These are phyloP conservation scores for Blepharisma stoltei DNA, from an alignment of 73 alveolate genomes.

Conservation along the genomic window DNA sequence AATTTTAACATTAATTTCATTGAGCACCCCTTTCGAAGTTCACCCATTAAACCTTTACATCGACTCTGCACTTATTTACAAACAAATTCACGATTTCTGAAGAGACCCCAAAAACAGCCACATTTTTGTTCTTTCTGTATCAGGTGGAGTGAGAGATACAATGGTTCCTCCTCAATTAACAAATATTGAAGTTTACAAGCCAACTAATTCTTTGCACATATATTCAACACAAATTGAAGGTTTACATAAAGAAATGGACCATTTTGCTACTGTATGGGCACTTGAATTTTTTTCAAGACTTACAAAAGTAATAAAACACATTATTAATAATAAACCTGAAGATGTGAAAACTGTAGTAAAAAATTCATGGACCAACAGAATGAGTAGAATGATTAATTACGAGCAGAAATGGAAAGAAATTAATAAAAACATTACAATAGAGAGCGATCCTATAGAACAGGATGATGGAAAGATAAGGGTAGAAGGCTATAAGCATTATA, in stretches of 20 bases:
- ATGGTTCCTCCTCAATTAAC: constrained; percentile 5
- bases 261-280: constrained; percentile 24
- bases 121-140: constrained; percentile 8
- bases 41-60: background rate
- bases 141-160: constrained; percentile 25
- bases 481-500: too few relatives aligned
- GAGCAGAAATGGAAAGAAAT: too few relatives aligned
- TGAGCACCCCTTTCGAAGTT: constrained; percentile 17
- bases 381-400: too few relatives aligned
- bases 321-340: too few relatives aligned
- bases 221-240: constrained; percentile 23
- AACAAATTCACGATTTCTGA: background rate
- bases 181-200: background rate
- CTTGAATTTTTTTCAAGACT: background rate
- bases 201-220: background rate
- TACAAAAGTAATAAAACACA: background rate
- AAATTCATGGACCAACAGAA: too few relatives aligned
- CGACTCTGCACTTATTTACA: background rate
- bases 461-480: too few relatives aligned
- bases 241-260: constrained; percentile 25
- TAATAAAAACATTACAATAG: too few relatives aligned
- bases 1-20: background rate
- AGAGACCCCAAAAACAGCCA: background rate
- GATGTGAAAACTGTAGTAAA: too few relatives aligned
- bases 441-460: too few relatives aligned